Conservation (phyloP, 73 alveolate species). For the Durusdinium trenchii region DNA sequence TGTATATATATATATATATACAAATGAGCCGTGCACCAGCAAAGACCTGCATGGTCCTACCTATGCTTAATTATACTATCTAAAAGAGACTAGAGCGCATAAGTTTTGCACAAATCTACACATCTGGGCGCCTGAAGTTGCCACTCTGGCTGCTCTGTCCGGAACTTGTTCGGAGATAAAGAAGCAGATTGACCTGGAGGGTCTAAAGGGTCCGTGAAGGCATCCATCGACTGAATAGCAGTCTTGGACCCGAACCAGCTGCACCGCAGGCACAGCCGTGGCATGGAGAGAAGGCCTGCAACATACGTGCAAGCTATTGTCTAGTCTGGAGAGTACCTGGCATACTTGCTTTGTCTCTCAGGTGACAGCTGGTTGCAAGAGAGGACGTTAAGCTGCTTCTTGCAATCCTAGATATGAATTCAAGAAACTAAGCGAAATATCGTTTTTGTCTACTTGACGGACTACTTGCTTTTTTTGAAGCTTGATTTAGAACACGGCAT, state of each 20-base stretch:
- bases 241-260: neutral
- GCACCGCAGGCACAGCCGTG: slow-evolving; percentile 63
- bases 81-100: neutral
- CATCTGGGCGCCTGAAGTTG: slow-evolving; percentile 49
- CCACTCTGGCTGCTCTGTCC: slow-evolving; percentile 77
- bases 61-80: neutral
- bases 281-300: slow-evolving; percentile 38
- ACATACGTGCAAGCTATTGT: no score
- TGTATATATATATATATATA: neutral
- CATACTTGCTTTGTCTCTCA: no score
- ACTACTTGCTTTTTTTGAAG: no score
- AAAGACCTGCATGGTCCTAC: neutral
- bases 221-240: neutral
- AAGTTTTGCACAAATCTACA: neutral
- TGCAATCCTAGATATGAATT: no score
- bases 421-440: no score
- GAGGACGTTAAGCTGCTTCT: no score
- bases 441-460: no score
- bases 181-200: neutral
- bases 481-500: no score
- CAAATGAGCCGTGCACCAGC: neutral
- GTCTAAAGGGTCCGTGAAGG: neutral
- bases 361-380: no score
- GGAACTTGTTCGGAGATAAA: slow-evolving; percentile 28
- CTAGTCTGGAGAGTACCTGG: no score